These are phyloP conservation scores for Coniosporium apollinis DNA, from an alignment of 495 filamentous ascomycete genomes.

Conservation along the genomic window DNA sequence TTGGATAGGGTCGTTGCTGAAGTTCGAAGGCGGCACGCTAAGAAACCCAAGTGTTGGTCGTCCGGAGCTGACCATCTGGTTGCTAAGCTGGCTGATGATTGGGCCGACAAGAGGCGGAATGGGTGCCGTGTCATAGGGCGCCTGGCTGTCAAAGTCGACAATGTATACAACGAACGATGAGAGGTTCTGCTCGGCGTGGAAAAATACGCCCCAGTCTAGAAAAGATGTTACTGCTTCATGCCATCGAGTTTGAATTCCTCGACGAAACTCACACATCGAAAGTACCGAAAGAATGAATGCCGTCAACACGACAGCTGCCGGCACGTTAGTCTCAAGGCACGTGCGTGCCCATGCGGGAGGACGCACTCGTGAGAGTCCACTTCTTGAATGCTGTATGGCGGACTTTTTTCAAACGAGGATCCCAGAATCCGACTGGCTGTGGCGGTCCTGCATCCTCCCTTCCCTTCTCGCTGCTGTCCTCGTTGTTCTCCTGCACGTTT, in stretches of 20 bases:
- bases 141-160: conserved; percentile 16
- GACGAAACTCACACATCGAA: conserved; percentile 7
- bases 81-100: conserved; percentile 6
- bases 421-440: conserved; percentile 12
- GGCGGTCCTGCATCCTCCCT: background rate
- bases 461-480: conserved; percentile 8
- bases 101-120: conserved; percentile 15
- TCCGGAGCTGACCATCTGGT: conserved; percentile 5
- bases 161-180: conserved; percentile 12
- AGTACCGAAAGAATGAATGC: conserved; percentile 12
- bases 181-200: conserved; percentile 10
- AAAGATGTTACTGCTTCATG: background rate
- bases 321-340: too few relatives aligned
- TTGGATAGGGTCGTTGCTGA: conserved; percentile 38
- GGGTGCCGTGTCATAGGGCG: conserved; percentile 12
- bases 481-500: too few relatives aligned
- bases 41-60: conserved; percentile 8
- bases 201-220: conserved; percentile 13
- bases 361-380: conserved; percentile 13
- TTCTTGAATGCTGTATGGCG: conserved; percentile 11
- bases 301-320: conserved; percentile 9
- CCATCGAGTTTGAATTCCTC: background rate
- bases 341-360: too few relatives aligned
- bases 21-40: conserved; percentile 26
- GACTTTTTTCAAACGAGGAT: conserved; percentile 8